Evolutionary conservation across 2,329 filamentous ascomycete genomes (phyloP), one percentile per base, ranked within the genome.

Genomic region (Claviceps humidiphila): DNA sequence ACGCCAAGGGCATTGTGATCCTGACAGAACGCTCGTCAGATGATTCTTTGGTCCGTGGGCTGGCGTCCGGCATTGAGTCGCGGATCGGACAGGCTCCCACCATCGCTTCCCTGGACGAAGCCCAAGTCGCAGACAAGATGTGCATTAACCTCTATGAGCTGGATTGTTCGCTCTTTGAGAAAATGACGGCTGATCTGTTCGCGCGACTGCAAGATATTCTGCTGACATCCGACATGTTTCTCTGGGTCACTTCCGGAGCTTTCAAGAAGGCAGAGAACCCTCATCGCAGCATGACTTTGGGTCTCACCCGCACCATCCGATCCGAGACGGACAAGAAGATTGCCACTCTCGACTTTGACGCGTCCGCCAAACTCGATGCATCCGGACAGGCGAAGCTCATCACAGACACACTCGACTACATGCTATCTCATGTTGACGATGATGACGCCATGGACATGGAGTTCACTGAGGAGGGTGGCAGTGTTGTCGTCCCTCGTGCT

Each of bases 261-360:
- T 71, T 69, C 51, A 60, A 61, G 16, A 63, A 62, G 34, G 65
- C 66, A 4, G 54, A 61, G 11, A 66, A 62, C 54, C 71, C 66
- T 2, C 64, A 70, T 46, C 59, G 66, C 49, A 74, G 73, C 58
- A 70, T 76, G 63, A 63, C 74, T 0, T 66, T 68, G 8, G 74
- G 73, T 34, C 61, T 76, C 2, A 66, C 70, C 53, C 66, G 74
- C 37, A 71, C 68, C 1, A 64, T 75, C 22, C 71, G 73, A 1
- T 74, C 73, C 1, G 74, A 76, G 57, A 68, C 70, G 1, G 65
- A 66, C 24, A 68, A 73, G 47, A 65, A 64, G 13, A 70, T 72
- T 16, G 70, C 71, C 1, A 74, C 69, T 1, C 61, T 77, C 0
- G 73, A 76, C 48, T 60, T 76, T 1, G 70, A 75, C 30, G 49